phyloP scores from a whole-genome alignment of 2,329 filamentous ascomycete genomes.

The Colletotrichum brevisporum region DNA sequence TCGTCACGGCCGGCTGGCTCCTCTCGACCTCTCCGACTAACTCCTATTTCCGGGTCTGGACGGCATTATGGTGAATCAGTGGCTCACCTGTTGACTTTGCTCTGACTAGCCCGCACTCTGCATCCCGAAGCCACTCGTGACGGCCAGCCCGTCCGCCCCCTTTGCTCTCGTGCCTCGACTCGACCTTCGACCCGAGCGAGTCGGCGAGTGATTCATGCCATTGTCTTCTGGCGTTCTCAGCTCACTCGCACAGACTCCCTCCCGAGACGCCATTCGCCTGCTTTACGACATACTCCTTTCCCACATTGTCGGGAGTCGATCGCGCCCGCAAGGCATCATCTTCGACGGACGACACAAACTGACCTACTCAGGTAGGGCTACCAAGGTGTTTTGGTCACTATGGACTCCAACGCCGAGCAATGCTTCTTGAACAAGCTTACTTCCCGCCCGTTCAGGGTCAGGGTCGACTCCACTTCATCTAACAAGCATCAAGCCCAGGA shows the following conservation, averaged over 20 bases:
- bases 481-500: background rate
- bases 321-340: background rate
- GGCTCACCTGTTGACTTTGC: constrained; percentile 4
- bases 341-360: background rate
- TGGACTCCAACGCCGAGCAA: background rate
- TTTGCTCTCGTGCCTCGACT: background rate
- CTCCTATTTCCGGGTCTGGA: constrained; percentile 15
- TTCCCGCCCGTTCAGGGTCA: background rate
- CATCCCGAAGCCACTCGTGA: constrained; percentile 19
- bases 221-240: background rate
- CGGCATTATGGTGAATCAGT: constrained; percentile 8
- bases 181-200: too few species aligned
- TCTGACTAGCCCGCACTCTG: constrained; percentile 10
- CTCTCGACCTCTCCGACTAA: constrained; percentile 13
- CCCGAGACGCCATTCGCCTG: background rate
- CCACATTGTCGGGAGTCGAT: background rate
- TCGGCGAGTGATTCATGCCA: constrained; percentile 23
- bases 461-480: constrained; percentile 1
- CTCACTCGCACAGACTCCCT: constrained; percentile 9
- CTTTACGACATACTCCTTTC: constrained; percentile 12
- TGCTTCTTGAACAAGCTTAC: constrained; percentile 17
- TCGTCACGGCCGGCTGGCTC: background rate
- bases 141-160: background rate
- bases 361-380: background rate
- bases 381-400: background rate